Conservation (phyloP, 2,329 filamentous ascomycete genomes). For the Sodiomyces alkalinus region DNA sequence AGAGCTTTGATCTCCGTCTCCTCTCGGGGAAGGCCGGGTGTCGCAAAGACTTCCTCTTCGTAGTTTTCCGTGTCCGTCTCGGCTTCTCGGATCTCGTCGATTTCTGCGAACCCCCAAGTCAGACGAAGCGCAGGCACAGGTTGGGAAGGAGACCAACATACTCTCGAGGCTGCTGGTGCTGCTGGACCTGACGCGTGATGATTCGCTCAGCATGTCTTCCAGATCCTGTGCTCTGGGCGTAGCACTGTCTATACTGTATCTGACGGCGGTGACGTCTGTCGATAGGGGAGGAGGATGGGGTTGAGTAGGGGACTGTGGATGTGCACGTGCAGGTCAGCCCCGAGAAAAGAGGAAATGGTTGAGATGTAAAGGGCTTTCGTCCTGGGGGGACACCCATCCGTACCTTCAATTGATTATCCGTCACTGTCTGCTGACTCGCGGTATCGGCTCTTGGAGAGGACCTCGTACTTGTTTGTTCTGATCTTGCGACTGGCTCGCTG, state of each 20-base stretch:
- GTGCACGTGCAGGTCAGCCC: neutral
- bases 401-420: slow-evolving; percentile 22
- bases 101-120: slow-evolving; percentile 28
- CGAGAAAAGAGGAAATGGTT: neutral
- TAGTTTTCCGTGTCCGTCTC: slow-evolving; percentile 42
- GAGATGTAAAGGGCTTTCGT: no score
- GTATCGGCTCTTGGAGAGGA: slow-evolving; percentile 23
- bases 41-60: slow-evolving; percentile 31
- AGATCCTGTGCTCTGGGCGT: slow-evolving; percentile 76
- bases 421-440: slow-evolving; percentile 18
- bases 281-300: slow-evolving; percentile 52
- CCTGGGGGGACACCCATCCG: no score
- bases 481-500: slow-evolving; percentile 20
- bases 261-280: slow-evolving; percentile 53
- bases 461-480: slow-evolving; percentile 18
- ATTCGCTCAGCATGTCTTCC: slow-evolving; percentile 51
- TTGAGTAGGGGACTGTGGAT: neutral
- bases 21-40: slow-evolving; percentile 24
- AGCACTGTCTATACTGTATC: slow-evolving; percentile 51
- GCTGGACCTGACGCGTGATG: slow-evolving; percentile 43
- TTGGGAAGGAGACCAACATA: slow-evolving; percentile 22
- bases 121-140: slow-evolving; percentile 7
- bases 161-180: slow-evolving; percentile 66
- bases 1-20: slow-evolving; percentile 51
- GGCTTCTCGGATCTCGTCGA: slow-evolving; percentile 36